Conservation (phyloP, 2,329 filamentous ascomycete genomes). For the Pleochaeta shiraiana region DNA sequence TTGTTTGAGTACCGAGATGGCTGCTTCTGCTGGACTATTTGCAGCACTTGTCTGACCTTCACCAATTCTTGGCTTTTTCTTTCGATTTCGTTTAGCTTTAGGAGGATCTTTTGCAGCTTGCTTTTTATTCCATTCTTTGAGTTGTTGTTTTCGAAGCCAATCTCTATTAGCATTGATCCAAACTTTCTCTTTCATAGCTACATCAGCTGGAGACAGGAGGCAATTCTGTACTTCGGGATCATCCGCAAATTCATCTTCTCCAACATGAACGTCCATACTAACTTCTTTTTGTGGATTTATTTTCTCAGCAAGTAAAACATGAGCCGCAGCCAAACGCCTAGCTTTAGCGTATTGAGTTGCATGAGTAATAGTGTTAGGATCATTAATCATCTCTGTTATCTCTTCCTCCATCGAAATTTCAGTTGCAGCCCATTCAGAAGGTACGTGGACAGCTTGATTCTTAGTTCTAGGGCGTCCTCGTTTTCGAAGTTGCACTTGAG, state of each 20-base stretch:
- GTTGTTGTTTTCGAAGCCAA: constrained; percentile 67
- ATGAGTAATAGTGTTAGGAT: constrained; percentile 34
- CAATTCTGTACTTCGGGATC: constrained; percentile 77
- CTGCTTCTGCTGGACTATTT: constrained; percentile 45
- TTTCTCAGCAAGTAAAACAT: constrained; percentile 29
- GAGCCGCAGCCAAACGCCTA: constrained; percentile 30
- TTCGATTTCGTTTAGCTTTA: constrained; percentile 34
- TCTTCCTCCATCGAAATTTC: constrained; percentile 44
- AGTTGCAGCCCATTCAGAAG: constrained; percentile 36
- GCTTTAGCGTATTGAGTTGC: constrained; percentile 35
- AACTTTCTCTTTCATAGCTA: constrained; percentile 66
- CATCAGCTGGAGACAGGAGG: constrained; percentile 49
- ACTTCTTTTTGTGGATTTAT: constrained; percentile 26
- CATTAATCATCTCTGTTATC: constrained; percentile 46
- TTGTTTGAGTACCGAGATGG: constrained; percentile 42
- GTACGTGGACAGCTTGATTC: constrained; percentile 17
- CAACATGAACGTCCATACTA: constrained; percentile 42
- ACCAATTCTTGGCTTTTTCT: constrained; percentile 34
- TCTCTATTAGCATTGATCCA: constrained; percentile 94
- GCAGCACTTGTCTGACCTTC: constrained; percentile 44
- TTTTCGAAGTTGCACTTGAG: neutral
- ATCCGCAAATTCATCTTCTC: constrained; percentile 66
- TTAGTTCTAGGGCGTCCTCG: neutral
- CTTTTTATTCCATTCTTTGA: constrained; percentile 38
- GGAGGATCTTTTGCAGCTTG: constrained; percentile 30